Base-by-base conservation (phyloP, 2,329 filamentous ascomycete genomes). In the Leptographium flavum region DNA sequence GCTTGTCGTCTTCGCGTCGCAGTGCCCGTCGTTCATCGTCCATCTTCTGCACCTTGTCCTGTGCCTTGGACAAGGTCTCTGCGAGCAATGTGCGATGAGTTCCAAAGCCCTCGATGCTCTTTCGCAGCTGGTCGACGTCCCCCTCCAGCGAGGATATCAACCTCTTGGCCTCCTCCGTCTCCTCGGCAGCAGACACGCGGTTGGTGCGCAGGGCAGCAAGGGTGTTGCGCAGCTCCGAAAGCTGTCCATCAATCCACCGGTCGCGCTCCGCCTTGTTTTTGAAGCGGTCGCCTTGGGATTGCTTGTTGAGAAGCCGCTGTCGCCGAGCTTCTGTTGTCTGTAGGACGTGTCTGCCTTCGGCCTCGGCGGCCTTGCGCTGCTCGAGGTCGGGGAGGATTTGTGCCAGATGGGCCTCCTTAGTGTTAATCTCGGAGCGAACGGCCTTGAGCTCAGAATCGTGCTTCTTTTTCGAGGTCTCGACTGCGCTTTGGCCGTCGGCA, bases 261-360 rank as follows among this genome's bases (percentile, higher is more conserved):
- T 98, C 90, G 37, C 93, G 81, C 58, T 96, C 87, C 9, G 76
- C 74, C 66, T 94, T 94, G 60, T 79, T 93, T 57, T 74, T 83
- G 62, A 94, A 98, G 50, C 87, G 83, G 17, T 83, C 82, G 52
- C 83, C 87, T 39, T 90, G 81, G 37, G 83, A 87, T 63, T 98
- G 90, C 61, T 98, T 98, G 42, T 84, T 85, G 57, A 94, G 86
- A 8, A 98, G 73, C 32, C 88, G 80, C 52, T 83, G 79, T 36
- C 85, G 74, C 5, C 76, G 73, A 8, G 81, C 81, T 55, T 93
- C 83, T 0, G 83, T 83, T 42, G 83, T 71, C 39, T 87, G 82
- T 11, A 96, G 70, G 48, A 83, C 77, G 45, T 80, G 70, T 55
- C 80, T 81, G 25, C 85, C 68, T 15, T 76, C 72, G 15, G 73